Evolutionary conservation across 306 rosid genomes (phyloP).

Genomic region (Quercus engelmannii): DNA sequence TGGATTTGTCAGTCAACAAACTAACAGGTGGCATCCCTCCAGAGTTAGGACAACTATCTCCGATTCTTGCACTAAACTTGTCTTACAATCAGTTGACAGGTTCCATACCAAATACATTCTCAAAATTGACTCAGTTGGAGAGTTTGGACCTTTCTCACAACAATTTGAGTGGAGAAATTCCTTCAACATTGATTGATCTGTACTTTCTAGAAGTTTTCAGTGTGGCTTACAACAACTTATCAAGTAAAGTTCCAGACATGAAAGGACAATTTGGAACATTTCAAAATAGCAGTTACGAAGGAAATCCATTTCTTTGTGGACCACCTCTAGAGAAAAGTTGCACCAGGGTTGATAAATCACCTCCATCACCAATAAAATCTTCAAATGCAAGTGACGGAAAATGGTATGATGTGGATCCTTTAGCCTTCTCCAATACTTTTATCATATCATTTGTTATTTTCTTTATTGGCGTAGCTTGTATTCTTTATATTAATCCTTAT

Average conservation of each 20-base stretch:
- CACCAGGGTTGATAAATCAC: neutral
- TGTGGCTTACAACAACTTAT: slow-evolving; percentile 22
- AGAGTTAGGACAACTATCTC: slow-evolving; percentile 1
- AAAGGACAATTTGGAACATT: slow-evolving; percentile 13
- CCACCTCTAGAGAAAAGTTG: neutral
- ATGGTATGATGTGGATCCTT: too few species aligned
- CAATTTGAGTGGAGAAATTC: slow-evolving; percentile 22
- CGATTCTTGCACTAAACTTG: slow-evolving; percentile 5
- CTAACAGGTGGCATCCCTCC: slow-evolving; percentile 14
- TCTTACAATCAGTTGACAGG: slow-evolving; percentile 15
- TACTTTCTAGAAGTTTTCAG: neutral
- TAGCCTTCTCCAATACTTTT: too few species aligned
- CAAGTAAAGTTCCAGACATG: neutral
- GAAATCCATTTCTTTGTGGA: slow-evolving; percentile 18
- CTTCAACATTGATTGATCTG: neutral
- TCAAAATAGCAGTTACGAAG: slow-evolving; percentile 1
- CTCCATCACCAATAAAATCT: too few species aligned
- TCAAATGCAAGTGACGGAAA: too few species aligned
- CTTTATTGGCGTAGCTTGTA: neutral
- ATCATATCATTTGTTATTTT: too few species aligned
- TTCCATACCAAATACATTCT: slow-evolving; percentile 2
- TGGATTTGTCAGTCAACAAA: slow-evolving; percentile 20
- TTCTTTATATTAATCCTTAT: too few species aligned
- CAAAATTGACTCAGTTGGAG: neutral
- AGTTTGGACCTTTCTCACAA: slow-evolving; percentile 18